Evolutionary conservation across 2,329 filamentous ascomycete genomes (phyloP), one percentile per base, ranked within the genome.

Genomic region (Clonostachys sp.): DNA sequence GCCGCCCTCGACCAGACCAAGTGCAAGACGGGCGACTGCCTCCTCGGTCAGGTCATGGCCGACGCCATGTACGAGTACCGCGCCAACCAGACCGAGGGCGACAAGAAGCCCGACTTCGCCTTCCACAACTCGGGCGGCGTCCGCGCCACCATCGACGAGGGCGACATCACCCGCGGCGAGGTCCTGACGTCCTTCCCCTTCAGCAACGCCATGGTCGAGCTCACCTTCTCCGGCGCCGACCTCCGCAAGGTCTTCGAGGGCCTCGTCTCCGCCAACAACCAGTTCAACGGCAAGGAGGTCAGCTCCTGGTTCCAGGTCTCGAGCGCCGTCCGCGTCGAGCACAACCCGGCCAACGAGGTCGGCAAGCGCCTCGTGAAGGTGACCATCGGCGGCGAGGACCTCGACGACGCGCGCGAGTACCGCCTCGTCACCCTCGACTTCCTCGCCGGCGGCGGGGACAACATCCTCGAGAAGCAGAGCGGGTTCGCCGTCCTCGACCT

Each of bases 161-260:
- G 83, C 10, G 62, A 76, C 46, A 77, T 86, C 57, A 86, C 81
- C 5, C 77, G 81, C 35, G 82, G 82, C 46, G 75, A 83, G 50
- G 77, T 86, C 6, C 67, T 85, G 3, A 84, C 80, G 0, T 73
- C 80, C 0, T 86, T 86, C 63, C 83, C 83, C 38, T 86, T 86
- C 52, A 78, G 79, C 47, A 86, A 86, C 61, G 70, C 81, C 41
- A 70, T 86, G 17, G 80, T 83, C 9, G 78, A 85, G 55, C 62
- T 85, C 14, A 64, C 59, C 1, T 70, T 78, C 51, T 66, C 66
- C 0, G 83, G 83, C 16, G 64, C 73, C 9, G 70, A 77, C 41
- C 58, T 86, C 5, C 80, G 77, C 72, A 66, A 72, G 40, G 68
- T 79, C 6, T 67, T 87, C 34, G 81, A 86, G 57, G 83, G 82